Percentiles rank a stretch among this genome's conserved stretches.
Evolutionary conservation across 441 rosid species (phyloP).

Genomic region (Cnidoscolus chayamansa): DNA sequence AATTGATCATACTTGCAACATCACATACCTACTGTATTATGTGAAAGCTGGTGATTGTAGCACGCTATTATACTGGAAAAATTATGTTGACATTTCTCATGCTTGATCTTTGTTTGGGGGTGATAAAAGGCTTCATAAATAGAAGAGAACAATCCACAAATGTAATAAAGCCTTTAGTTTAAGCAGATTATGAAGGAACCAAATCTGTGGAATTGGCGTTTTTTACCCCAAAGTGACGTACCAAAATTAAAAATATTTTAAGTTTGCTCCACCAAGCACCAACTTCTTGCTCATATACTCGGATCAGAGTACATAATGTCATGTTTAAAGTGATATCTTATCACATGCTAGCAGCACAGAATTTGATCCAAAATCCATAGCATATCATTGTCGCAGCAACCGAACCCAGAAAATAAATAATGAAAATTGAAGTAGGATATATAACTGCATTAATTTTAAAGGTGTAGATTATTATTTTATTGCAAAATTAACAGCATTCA

Average conservation of each 20-base stretch:
- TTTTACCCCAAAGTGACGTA: too few relatives aligned
- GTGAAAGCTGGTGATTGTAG: neutral
- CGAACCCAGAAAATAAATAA: neutral
- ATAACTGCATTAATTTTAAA: neutral
- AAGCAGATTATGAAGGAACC: neutral
- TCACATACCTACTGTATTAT: neutral
- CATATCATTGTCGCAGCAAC: neutral
- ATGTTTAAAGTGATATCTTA: neutral
- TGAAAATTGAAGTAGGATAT: neutral
- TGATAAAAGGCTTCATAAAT: too few relatives aligned
- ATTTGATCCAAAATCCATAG: neutral
- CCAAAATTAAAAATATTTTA: too few relatives aligned
- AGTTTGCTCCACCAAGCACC: too few relatives aligned
- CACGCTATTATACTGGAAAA: neutral
- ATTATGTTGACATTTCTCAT: neutral
- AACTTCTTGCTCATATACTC: too few relatives aligned
- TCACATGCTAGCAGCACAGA: neutral
- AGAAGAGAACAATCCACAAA: neutral
- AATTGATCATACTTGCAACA: neutral
- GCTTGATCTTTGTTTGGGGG: neutral
- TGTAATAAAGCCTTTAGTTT: neutral
- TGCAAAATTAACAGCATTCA: neutral
- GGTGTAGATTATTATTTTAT: neutral
- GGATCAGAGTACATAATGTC: too few relatives aligned
- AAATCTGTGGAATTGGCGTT: too few relatives aligned